A percentile compares a stretch with the other conserved stretches of the same genome.
phyloP scores from a whole-genome alignment of 805 yeast genomes.

The Candida tallmaniae region DNA sequence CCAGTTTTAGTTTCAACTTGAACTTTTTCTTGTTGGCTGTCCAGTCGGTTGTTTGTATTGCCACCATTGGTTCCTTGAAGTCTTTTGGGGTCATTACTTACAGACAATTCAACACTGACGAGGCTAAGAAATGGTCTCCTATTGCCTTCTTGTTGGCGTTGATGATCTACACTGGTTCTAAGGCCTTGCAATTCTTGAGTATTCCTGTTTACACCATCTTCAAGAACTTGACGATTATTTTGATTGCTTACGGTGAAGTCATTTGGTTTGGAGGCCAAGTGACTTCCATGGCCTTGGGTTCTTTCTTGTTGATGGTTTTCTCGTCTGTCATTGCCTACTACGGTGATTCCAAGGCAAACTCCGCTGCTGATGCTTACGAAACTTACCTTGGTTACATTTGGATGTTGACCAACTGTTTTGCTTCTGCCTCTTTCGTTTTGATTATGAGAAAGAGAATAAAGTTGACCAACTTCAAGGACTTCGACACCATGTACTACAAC shows the following conservation, averaged over 20 bases:
- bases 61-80: conserved; percentile 70
- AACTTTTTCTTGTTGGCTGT: conserved; percentile 86
- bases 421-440: conserved; percentile 90
- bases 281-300: conserved; percentile 81
- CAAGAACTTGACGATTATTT: conserved; percentile 93
- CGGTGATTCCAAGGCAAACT: conserved; percentile 59
- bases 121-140: conserved; percentile 95
- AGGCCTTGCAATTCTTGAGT: conserved; percentile 85
- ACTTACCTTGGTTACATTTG: conserved; percentile 79
- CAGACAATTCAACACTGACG: conserved; percentile 79
- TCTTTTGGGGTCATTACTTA: conserved; percentile 72
- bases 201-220: conserved; percentile 97
- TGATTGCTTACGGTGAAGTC: conserved; percentile 98
- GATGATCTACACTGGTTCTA: conserved; percentile 95
- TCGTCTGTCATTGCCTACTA: conserved; percentile 95
- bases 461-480: conserved; percentile 93
- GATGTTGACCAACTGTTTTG: conserved; percentile 94
- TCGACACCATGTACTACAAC: conserved; percentile 98
- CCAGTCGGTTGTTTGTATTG: conserved; percentile 80
- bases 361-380: conserved; percentile 42
- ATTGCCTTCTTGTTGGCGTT: conserved; percentile 82
- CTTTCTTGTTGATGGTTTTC: conserved; percentile 87
- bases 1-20: conserved; percentile 66
- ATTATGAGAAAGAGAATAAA: conserved; percentile 97
- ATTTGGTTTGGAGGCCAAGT: conserved; percentile 94